Evolutionary conservation across 371 early-diverging fungal species (phyloP).

Genomic region (Haplosporangium sp.): DNA sequence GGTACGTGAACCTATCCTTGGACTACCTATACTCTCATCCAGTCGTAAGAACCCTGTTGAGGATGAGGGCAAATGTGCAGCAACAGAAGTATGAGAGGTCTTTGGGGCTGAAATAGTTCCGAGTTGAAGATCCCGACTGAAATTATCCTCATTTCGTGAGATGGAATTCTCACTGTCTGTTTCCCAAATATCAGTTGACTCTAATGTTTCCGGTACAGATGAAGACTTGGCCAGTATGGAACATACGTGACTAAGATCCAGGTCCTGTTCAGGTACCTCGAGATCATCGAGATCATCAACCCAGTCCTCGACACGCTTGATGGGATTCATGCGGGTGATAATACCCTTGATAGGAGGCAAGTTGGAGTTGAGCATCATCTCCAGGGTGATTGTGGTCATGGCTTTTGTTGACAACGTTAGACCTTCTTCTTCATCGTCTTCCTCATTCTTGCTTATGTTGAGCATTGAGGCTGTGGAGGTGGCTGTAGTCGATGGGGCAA

Average conservation of each 20-base stretch:
- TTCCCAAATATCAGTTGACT: conserved; percentile 38
- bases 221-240: conserved; percentile 34
- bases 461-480: conserved; percentile 18
- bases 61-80: neutral
- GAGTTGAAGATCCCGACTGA: neutral
- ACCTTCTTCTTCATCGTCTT: conserved; percentile 19
- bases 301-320: conserved; percentile 46
- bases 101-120: neutral
- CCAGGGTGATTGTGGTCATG: conserved; percentile 49
- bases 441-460: conserved; percentile 19
- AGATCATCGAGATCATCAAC: conserved; percentile 50
- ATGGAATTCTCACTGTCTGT: conserved; percentile 34
- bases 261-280: conserved; percentile 42
- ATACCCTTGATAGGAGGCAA: conserved; percentile 37
- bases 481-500: conserved; percentile 21
- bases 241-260: conserved; percentile 42
- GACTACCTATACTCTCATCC: neutral
- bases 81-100: neutral
- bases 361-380: conserved; percentile 47
- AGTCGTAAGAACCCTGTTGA: neutral
- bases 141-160: conserved; percentile 13
- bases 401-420: conserved; percentile 15
- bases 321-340: conserved; percentile 49
- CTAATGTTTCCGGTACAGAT: conserved; percentile 26
- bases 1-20: neutral